A percentile compares a stretch with the other conserved stretches of the same genome.
Evolutionary conservation across 805 yeast species (phyloP).

Genomic region (Jamesozyma hellenica): DNA sequence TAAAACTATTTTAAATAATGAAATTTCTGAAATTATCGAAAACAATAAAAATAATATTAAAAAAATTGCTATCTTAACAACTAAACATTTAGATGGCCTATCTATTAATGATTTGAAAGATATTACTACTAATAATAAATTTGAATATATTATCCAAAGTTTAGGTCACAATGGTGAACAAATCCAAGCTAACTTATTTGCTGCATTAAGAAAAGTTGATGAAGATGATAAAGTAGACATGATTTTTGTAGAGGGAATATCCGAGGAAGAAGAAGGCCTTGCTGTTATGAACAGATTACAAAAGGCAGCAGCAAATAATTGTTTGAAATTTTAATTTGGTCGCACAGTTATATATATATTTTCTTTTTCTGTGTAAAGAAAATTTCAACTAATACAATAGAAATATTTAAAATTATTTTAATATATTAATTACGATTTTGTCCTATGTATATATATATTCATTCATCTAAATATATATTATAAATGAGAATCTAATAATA

Average conservation of each 20-base stretch:
- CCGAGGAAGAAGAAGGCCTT: conserved; percentile 67
- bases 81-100: conserved; percentile 23
- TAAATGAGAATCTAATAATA: background rate
- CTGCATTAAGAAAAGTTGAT: conserved; percentile 66
- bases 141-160: conserved; percentile 13
- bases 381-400: too few relatives aligned
- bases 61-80: conserved; percentile 44
- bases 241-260: conserved; percentile 78
- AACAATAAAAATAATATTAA: conserved; percentile 8
- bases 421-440: background rate
- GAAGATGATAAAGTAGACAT: conserved; percentile 47
- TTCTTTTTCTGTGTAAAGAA: too few relatives aligned
- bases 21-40: conserved; percentile 7
- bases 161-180: conserved; percentile 41
- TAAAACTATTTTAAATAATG: conserved; percentile 13
- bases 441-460: background rate
- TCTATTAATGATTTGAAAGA: background rate
- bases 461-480: background rate
- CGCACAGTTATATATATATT: too few relatives aligned
- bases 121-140: background rate
- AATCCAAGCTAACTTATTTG: conserved; percentile 68
- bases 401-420: too few relatives aligned
- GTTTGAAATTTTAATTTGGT: background rate
- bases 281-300: conserved; percentile 85
- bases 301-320: conserved; percentile 13